A percentile compares a stretch with the other conserved stretches of the same genome.
Conservation (phyloP, 2,329 filamentous ascomycete genomes). For the Passalora sequoiae region DNA sequence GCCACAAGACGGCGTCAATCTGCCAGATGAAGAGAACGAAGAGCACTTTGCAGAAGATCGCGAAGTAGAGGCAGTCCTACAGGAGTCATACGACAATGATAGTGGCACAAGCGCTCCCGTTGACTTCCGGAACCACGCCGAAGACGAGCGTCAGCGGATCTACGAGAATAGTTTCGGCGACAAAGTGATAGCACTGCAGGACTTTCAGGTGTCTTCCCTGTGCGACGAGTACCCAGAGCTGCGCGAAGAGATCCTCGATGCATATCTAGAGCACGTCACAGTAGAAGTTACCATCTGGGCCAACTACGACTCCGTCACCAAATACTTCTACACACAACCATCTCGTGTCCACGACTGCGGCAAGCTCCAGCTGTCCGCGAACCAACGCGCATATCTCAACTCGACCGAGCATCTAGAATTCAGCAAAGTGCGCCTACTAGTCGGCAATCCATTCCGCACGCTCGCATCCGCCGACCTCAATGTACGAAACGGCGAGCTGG, state of each 20-base stretch:
- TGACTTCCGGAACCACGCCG: not conserved
- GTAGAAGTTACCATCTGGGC: slow-evolving; percentile 17
- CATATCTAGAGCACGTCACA: slow-evolving; percentile 10
- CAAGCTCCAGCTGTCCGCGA: slow-evolving; percentile 6
- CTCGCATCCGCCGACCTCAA: not conserved
- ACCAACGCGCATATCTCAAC: slow-evolving; percentile 9
- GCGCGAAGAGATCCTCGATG: slow-evolving; percentile 8
- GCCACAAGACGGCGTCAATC: too few species aligned
- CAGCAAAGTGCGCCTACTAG: slow-evolving; percentile 6
- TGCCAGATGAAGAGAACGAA: too few species aligned
- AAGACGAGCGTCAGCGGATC: not conserved
- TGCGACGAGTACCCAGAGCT: slow-evolving; percentile 3
- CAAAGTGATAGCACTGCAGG: slow-evolving; percentile 5
- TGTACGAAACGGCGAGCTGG: not conserved
- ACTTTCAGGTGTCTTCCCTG: slow-evolving; percentile 2
- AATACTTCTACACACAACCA: slow-evolving; percentile 7
- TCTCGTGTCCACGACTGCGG: slow-evolving; percentile 10
- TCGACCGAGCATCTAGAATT: slow-evolving; percentile 2
- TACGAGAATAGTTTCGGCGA: not conserved
- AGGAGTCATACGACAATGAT: too few species aligned
- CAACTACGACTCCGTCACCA: slow-evolving; percentile 16
- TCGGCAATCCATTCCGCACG: slow-evolving; percentile 18
- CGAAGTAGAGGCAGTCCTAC: too few species aligned
- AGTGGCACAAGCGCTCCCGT: too few species aligned
- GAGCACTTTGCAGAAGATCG: too few species aligned